phyloP scores from a whole-genome alignment of 805 yeast genomes.

The Starmera pachycereana region DNA sequence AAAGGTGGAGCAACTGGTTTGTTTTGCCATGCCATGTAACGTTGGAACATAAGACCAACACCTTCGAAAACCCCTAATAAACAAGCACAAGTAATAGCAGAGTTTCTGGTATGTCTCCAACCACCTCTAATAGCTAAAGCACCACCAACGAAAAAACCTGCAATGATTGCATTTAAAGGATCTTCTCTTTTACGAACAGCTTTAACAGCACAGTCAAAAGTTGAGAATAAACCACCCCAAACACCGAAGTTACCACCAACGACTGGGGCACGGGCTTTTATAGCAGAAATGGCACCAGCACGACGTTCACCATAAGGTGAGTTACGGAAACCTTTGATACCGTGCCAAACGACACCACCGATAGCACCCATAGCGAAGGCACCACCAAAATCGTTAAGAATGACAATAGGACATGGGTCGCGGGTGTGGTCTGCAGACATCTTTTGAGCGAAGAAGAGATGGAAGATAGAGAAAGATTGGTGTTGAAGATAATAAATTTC shows the following conservation, averaged over 20 bases:
- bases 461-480: not conserved
- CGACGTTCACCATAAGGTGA: constrained; percentile 96
- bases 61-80: constrained; percentile 95
- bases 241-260: constrained; percentile 99
- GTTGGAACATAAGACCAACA: constrained; percentile 92
- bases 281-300: constrained; percentile 79
- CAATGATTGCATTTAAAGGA: constrained; percentile 96
- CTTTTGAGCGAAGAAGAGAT: constrained; percentile 1
- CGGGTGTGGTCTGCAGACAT: constrained; percentile 96
- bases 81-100: constrained; percentile 97
- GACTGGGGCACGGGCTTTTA: constrained; percentile 95
- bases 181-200: constrained; percentile 96
- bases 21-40: constrained; percentile 78
- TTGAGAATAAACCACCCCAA: constrained; percentile 98
- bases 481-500: no score
- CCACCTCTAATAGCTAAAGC: constrained; percentile 98
- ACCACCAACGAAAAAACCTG: constrained; percentile 98
- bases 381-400: constrained; percentile 95
- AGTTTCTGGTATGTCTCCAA: constrained; percentile 91
- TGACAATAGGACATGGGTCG: constrained; percentile 98
- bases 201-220: constrained; percentile 91
- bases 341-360: constrained; percentile 99
- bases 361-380: constrained; percentile 97
- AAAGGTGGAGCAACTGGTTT: constrained; percentile 56
- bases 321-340: constrained; percentile 96